Evolutionary conservation across 495 filamentous ascomycete genomes (phyloP), one percentile per base, ranked within the genome.

Genomic region (Aspergillus steynii): DNA sequence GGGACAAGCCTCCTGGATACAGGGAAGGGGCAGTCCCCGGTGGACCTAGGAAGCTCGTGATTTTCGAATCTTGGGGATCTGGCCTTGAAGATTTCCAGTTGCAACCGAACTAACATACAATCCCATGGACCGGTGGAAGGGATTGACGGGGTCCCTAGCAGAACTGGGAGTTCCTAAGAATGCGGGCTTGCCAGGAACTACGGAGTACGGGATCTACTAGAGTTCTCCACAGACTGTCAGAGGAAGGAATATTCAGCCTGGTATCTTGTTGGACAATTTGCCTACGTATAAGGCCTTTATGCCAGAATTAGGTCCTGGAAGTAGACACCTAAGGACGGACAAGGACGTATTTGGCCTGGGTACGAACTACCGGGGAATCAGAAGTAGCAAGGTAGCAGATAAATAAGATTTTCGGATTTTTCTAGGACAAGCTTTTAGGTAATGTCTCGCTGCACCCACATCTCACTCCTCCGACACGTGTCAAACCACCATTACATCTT

Each of bases 391-490:
- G 7, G 20, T 42, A 42, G 28, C 26, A 47, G 15, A 47, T 45
- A 9, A 55, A 14, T 29, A 46, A 25, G 29, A 42, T 55, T 29
- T 42, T 55, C 26, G 27, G 14, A 46, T 55, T 55, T 32, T 45
- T 42, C 53, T 55, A 55, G 37, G 15, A 27, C 34, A 55, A 31
- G 53, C 53, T 55, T 55, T 55, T 46, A 45, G 37, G 53, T 46
- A 12, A 12, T 42, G 37, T 42, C 37, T 42, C 37, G 37, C 53
- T 55, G 42, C 53, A 47, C 46, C 7, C 27, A 46, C 46, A 9
- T 55, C 53, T 20, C 53, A 29, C 14, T 28, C 31, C 20, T 45
- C 28, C 53, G 28, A 50, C 25, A 50, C 20, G 26, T 7, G 12
- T 20, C 20, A 20, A 7, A 45, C 28, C 15, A 8, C 52, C 34